Conservation (phyloP, 371 early-diverging fungal genomes). For the Nematocida ironsii region DNA sequence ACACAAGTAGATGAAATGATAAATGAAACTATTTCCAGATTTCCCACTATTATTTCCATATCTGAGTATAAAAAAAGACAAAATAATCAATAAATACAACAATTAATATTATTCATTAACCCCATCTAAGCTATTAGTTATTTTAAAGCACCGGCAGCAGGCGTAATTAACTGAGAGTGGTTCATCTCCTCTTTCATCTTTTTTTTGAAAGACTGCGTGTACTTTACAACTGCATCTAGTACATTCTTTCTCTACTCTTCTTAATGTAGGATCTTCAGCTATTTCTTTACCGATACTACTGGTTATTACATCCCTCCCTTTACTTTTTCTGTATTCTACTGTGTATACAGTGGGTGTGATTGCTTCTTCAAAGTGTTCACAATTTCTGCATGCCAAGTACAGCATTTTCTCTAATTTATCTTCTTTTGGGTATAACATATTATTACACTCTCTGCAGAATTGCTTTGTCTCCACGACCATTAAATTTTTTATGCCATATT, state of each 20-base stretch:
- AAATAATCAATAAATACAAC: conserved; percentile 5
- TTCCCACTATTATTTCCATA: background rate
- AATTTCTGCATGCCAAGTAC: conserved; percentile 85
- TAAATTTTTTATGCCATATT: background rate
- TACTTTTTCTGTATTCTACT: conserved; percentile 26
- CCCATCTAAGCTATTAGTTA: conserved; percentile 32
- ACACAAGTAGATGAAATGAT: conserved; percentile 9
- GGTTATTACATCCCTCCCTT: conserved; percentile 64
- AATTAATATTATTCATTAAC: background rate
- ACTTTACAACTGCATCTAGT: conserved; percentile 73
- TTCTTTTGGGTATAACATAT: conserved; percentile 89
- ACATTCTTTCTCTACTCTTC: conserved; percentile 74
- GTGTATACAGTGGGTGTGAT: conserved; percentile 77
- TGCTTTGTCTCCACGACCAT: conserved; percentile 49
- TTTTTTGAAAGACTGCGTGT: conserved; percentile 84
- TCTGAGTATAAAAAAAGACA: conserved; percentile 13
- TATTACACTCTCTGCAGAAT: conserved; percentile 75
- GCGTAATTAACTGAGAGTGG: conserved; percentile 85
- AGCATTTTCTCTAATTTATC: conserved; percentile 74
- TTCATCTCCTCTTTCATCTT: conserved; percentile 77
- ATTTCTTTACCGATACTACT: conserved; percentile 75
- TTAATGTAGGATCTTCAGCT: conserved; percentile 77
- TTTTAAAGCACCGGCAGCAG: conserved; percentile 73
- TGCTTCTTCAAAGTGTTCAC: conserved; percentile 80
- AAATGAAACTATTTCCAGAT: conserved; percentile 1